Evolutionary conservation across 2,329 filamentous ascomycete species (phyloP).

Genomic region (Neospermospora avenae): DNA sequence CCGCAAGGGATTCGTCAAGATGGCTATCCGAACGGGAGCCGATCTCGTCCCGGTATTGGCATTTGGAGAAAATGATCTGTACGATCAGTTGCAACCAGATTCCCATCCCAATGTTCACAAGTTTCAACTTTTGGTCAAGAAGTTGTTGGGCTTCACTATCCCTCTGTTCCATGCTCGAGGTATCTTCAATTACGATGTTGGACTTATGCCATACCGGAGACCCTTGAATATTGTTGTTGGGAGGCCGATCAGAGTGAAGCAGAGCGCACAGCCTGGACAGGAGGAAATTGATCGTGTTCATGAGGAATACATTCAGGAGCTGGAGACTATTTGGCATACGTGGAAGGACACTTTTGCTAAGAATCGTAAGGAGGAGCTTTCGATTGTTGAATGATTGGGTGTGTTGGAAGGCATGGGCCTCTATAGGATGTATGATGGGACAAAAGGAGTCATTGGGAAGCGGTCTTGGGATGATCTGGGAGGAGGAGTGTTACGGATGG

Average conservation of each 20-base stretch:
- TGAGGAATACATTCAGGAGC: conserved; percentile 70
- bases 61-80: conserved; percentile 95
- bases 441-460: neutral
- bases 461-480: neutral
- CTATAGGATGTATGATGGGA: neutral
- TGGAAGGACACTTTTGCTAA: conserved; percentile 75
- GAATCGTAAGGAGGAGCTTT: conserved; percentile 60
- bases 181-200: conserved; percentile 97
- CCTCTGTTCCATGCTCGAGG: conserved; percentile 87
- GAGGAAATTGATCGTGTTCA: conserved; percentile 80
- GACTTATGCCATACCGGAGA: conserved; percentile 87
- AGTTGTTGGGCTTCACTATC: conserved; percentile 85
- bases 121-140: conserved; percentile 80
- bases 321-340: conserved; percentile 69
- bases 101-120: conserved; percentile 77
- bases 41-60: conserved; percentile 89
- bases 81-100: conserved; percentile 79
- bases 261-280: conserved; percentile 62
- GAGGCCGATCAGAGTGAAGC: conserved; percentile 68
- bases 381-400: conserved; percentile 58
- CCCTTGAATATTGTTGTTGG: conserved; percentile 90
- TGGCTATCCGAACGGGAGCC: conserved; percentile 87
- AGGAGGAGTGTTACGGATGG: neutral
- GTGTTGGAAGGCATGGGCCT: too few relatives aligned
- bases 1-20: conserved; percentile 90